Evolutionary conservation across 345 rosid genomes (phyloP), one percentile per base, ranked within the genome.

Genomic region (Arabis hirsuta): DNA sequence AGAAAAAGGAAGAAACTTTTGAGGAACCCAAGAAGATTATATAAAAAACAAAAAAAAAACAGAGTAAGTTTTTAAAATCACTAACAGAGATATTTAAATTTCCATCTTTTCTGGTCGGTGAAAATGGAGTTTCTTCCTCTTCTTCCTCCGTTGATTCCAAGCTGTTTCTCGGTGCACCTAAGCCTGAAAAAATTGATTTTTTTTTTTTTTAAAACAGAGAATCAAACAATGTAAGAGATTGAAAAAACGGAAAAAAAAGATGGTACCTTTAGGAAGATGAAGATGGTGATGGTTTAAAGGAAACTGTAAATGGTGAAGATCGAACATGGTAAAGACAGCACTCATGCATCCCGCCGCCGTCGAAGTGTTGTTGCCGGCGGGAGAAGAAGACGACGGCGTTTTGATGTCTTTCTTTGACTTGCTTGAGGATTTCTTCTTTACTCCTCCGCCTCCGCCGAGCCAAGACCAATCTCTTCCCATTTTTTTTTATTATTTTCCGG

Each of bases 161-260:
- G 86, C 95, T 90, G 76, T 90, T 87, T 73, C 91, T 84, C 4
- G 96, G 91, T 44, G 92, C 96, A 55, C 85, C 97, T 7, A 75
- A 67, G 45, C 94, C 96, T 90, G 73, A 8, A 36, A 34, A 34
- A 63, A 67, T 65, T 43, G 39, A 7, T 9, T 39, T 22, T 22
- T 22, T 22, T 22, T 22, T 22, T 22, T 22, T 22, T 22, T 22
- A 19, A 2, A 36, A 26, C 63, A 64, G 36, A 61, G 50, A 60
- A 20, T 39, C 6, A 12, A 20, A 39, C n/a, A 8, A 31, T 36
- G 58, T 34, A 69, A 58, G 51, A 57, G 58, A 12, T 9, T 52
- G 26, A 50, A 71, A 29, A 0, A 24, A 34, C n/a, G n/a, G n/a
- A n/a, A n/a, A n/a, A n/a, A 43, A n/a, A 27, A 48, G 26, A 22